Evolutionary conservation across 495 filamentous ascomycete genomes (phyloP).

Genomic region (Penicillium desertorum): DNA sequence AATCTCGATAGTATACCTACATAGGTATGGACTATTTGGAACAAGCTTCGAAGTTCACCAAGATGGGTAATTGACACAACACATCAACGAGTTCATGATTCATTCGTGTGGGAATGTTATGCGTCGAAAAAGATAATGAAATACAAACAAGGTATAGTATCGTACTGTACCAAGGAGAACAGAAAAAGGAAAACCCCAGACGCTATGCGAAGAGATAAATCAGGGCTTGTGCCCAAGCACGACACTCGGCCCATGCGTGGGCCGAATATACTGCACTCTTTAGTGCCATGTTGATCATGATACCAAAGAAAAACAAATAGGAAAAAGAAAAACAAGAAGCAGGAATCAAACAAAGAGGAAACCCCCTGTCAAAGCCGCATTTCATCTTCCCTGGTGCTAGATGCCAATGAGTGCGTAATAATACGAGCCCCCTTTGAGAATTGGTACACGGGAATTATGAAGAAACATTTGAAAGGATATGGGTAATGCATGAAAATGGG

Average conservation of each 20-base stretch:
- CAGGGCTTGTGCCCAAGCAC: constrained; percentile 32
- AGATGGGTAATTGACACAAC: background rate
- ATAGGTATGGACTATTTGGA: background rate
- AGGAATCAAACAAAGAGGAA: background rate
- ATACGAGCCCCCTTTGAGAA: background rate
- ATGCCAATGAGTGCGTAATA: constrained; percentile 17
- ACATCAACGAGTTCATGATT: background rate
- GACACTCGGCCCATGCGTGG: background rate
- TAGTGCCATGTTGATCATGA: constrained; percentile 11
- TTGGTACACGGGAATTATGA: constrained; percentile 8
- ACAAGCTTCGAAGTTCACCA: background rate
- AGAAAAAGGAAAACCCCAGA: constrained; percentile 35
- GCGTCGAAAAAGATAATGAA: background rate
- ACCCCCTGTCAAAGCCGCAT: background rate
- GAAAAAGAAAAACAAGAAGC: background rate
- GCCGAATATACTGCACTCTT: constrained; percentile 23
- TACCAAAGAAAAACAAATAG: background rate
- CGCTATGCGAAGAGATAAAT: constrained; percentile 46
- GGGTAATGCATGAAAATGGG: constrained; percentile 17
- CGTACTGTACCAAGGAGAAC: constrained; percentile 10
- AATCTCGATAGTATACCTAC: background rate
- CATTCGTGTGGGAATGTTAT: constrained; percentile 1
- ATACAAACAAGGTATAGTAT: constrained; percentile 9
- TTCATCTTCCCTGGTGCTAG: background rate
- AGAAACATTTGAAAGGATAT: constrained; percentile 9